Evolutionary conservation across 176 grass and related monocot species (phyloP).

Genomic region (Chrysopogon serrulatus): DNA sequence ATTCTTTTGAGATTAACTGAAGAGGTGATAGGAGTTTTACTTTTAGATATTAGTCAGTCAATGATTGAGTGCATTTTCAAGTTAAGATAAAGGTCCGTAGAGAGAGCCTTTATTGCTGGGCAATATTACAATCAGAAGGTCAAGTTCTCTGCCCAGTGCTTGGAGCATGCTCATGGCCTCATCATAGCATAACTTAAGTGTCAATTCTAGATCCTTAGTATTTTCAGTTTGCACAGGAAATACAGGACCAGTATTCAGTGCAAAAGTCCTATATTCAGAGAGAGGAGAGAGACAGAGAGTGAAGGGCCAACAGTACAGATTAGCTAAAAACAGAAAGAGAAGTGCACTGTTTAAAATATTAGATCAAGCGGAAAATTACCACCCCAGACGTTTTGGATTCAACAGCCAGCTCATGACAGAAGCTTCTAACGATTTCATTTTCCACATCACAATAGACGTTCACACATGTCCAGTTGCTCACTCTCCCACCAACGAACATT

Average conservation of each 20-base stretch:
- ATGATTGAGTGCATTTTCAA: not conserved
- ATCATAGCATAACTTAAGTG: slow-evolving; percentile 45
- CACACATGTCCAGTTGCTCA: slow-evolving; percentile 58
- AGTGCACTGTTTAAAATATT: not conserved
- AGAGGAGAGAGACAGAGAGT: not conserved
- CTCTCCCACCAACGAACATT: slow-evolving; percentile 56
- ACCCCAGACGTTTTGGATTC: slow-evolving; percentile 70
- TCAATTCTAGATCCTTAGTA: slow-evolving; percentile 61
- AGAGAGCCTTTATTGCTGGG: slow-evolving; percentile 67
- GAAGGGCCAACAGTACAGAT: not conserved
- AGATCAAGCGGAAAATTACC: slow-evolving; percentile 23
- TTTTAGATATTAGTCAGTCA: not conserved
- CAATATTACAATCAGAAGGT: slow-evolving; percentile 78
- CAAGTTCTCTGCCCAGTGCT: slow-evolving; percentile 50
- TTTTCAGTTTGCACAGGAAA: slow-evolving; percentile 40
- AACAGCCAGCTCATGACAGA: slow-evolving; percentile 59
- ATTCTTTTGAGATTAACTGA: slow-evolving; percentile 73
- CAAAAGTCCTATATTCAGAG: slow-evolving; percentile 43
- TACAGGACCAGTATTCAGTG: slow-evolving; percentile 48
- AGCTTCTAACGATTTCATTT: slow-evolving; percentile 45
- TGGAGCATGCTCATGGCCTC: slow-evolving; percentile 52
- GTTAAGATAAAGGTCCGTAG: slow-evolving; percentile 36
- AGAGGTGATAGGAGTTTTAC: not conserved
- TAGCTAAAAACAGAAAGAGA: not conserved
- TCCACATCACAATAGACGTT: slow-evolving; percentile 56